Percentiles rank a stretch among this genome's conserved stretches.
Evolutionary conservation across 805 yeast genomes (phyloP).

Genomic region (Ogataea naganishii): DNA sequence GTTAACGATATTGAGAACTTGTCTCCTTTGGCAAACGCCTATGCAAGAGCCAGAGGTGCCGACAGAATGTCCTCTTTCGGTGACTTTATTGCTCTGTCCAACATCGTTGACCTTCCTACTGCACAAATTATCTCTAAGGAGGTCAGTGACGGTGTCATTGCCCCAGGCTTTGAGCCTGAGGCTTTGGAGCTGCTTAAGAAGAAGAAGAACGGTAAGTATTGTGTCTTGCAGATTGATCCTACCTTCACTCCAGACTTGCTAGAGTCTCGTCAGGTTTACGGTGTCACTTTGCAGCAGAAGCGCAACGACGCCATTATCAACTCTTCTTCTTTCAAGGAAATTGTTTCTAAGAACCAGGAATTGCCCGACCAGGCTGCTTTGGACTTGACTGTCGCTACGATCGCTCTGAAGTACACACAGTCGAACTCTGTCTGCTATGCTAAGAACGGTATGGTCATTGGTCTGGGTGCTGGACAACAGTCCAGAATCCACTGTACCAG

Average conservation of each 20-base stretch:
- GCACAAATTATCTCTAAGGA: slow-evolving; percentile 96
- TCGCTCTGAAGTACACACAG: slow-evolving; percentile 95
- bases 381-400: slow-evolving; percentile 94
- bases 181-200: slow-evolving; percentile 82
- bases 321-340: slow-evolving; percentile 82
- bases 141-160: slow-evolving; percentile 97
- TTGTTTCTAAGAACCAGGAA: slow-evolving; percentile 78
- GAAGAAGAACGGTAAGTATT: slow-evolving; percentile 97
- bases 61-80: slow-evolving; percentile 99
- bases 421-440: slow-evolving; percentile 98
- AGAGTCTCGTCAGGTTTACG: slow-evolving; percentile 94
- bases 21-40: slow-evolving; percentile 95
- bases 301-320: slow-evolving; percentile 96
- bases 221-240: slow-evolving; percentile 94
- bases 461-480: slow-evolving; percentile 99
- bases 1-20: slow-evolving; percentile 91
- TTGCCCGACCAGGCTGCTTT: slow-evolving; percentile 88
- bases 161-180: slow-evolving; percentile 92
- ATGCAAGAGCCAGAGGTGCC: slow-evolving; percentile 99
- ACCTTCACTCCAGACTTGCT: slow-evolving; percentile 71
- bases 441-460: slow-evolving; percentile 98
- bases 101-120: slow-evolving; percentile 92
- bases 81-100: slow-evolving; percentile 95
- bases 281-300: slow-evolving; percentile 91
- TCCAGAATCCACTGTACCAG: slow-evolving; percentile 99